These are phyloP conservation scores for Akanthomyces lecanii DNA, from an alignment of 2,329 filamentous ascomycete species.

Conservation along the genomic window DNA sequence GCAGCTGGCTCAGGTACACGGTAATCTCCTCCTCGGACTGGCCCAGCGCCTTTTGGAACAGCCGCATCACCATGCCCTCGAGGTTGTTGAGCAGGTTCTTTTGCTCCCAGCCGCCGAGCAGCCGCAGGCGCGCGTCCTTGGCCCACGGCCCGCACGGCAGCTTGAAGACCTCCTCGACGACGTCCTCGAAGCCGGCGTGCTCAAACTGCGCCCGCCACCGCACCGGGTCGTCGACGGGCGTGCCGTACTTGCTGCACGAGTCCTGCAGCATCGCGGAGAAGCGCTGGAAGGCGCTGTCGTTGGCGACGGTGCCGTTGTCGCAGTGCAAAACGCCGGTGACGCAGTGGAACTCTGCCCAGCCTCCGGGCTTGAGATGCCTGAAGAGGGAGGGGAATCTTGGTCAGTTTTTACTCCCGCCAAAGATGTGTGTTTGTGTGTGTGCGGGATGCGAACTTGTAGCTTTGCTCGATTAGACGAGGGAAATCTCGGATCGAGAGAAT, in stretches of 20 bases:
- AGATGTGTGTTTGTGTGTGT: too few relatives aligned
- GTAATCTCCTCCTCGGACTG: constrained; percentile 29
- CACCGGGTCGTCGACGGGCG: constrained; percentile 26
- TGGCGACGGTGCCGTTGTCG: constrained; percentile 30
- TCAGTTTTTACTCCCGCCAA: too few relatives aligned
- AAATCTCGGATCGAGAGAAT: constrained; percentile 29
- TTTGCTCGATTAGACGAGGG: constrained; percentile 31
- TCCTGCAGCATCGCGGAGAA: constrained; percentile 25
- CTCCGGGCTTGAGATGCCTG: constrained; percentile 30
- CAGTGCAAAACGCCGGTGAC: constrained; percentile 26
- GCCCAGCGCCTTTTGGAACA: constrained; percentile 30
- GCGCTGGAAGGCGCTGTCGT: constrained; percentile 24
- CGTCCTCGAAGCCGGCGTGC: constrained; percentile 48
- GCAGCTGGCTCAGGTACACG: constrained; percentile 26
- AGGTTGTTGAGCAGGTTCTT: constrained; percentile 23
- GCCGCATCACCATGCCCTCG: constrained; percentile 29
- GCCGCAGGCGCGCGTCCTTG: constrained; percentile 44
- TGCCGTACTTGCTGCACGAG: constrained; percentile 26
- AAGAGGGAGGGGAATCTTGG: not conserved
- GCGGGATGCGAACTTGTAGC: constrained; percentile 27
- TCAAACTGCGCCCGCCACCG: constrained; percentile 33
- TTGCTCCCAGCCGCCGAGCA: constrained; percentile 36
- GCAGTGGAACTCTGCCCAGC: constrained; percentile 33
- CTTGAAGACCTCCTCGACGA: constrained; percentile 42
- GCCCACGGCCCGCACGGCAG: constrained; percentile 47